These are phyloP conservation scores for Larix kaempferi DNA, from an alignment of 75 land plant genomes.

Conservation along the genomic window DNA sequence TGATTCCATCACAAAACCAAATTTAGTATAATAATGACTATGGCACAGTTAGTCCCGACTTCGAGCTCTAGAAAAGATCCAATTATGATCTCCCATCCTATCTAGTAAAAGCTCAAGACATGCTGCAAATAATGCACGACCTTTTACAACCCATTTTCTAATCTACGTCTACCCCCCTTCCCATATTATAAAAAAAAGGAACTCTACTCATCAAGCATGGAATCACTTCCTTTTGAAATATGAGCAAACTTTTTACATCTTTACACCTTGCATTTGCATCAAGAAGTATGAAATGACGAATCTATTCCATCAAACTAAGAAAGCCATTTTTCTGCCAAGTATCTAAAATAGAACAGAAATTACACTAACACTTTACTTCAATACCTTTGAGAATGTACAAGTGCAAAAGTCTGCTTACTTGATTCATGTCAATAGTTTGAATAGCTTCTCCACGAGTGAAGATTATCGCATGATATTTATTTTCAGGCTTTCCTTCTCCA, in stretches of 20 bases:
- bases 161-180: not conserved
- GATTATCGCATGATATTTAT: slow-evolving; percentile 93
- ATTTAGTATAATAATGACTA: not conserved
- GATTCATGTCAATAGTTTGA: slow-evolving; percentile 99
- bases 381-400: slow-evolving; percentile 1
- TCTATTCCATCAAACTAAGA: not conserved
- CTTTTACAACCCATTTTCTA: not conserved
- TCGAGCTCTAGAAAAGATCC: not conserved
- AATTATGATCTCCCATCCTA: not conserved
- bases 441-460: slow-evolving; percentile 97
- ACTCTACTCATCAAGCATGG: not conserved
- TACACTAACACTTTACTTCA: not conserved
- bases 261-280: not conserved
- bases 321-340: not conserved
- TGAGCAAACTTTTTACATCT: not conserved
- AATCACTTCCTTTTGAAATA: not conserved
- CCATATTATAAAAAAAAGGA: not conserved
- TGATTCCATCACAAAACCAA: not conserved
- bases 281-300: not conserved
- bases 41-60: not conserved
- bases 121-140: not conserved
- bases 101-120: not conserved
- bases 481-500: slow-evolving; percentile 98
- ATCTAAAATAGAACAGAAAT: not conserved
- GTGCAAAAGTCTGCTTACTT: slow-evolving; percentile 39